phyloP scores from a whole-genome alignment of 2,329 filamentous ascomycete genomes.

The Ophiostoma tasmaniense region DNA sequence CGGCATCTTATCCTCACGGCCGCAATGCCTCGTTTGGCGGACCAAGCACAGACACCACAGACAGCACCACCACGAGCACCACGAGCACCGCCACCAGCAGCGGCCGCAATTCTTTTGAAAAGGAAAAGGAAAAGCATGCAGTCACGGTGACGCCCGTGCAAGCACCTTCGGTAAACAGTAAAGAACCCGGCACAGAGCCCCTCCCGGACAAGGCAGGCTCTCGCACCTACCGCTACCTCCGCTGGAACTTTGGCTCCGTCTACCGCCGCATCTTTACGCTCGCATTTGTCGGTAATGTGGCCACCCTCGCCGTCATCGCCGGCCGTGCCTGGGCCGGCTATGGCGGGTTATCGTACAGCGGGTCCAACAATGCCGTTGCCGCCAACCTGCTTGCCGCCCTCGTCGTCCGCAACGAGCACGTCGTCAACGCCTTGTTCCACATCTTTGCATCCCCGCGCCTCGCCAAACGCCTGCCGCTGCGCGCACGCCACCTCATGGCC shows the following conservation, averaged over 20 bases:
- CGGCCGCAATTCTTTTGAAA: neutral
- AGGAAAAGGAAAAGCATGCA: neutral
- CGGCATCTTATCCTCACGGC: neutral
- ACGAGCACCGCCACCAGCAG: neutral
- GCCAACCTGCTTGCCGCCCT: slow-evolving; percentile 39
- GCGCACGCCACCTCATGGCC: slow-evolving; percentile 37
- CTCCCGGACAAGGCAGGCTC: slow-evolving; percentile 3
- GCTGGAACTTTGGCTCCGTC: slow-evolving; percentile 29
- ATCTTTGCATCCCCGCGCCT: slow-evolving; percentile 29
- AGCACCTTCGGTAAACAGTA: too few relatives aligned
- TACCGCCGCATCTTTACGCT: slow-evolving; percentile 36
- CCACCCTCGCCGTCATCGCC: slow-evolving; percentile 21
- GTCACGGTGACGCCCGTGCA: neutral
- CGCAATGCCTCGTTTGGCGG: neutral
- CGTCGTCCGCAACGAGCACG: slow-evolving; percentile 42
- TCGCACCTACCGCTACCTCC: slow-evolving; percentile 12
- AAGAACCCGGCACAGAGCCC: neutral
- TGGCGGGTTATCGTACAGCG: slow-evolving; percentile 19
- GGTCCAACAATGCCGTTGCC: slow-evolving; percentile 24
- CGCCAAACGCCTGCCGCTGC: slow-evolving; percentile 28
- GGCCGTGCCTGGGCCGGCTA: slow-evolving; percentile 10
- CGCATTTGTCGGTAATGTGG: slow-evolving; percentile 32
- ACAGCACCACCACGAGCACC: neutral
- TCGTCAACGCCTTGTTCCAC: slow-evolving; percentile 43
- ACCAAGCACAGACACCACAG: neutral